Evolutionary conservation across 148 eudicot species (phyloP), one percentile per base, ranked within the genome.

Genomic region (Chenopodium suecicum): DNA sequence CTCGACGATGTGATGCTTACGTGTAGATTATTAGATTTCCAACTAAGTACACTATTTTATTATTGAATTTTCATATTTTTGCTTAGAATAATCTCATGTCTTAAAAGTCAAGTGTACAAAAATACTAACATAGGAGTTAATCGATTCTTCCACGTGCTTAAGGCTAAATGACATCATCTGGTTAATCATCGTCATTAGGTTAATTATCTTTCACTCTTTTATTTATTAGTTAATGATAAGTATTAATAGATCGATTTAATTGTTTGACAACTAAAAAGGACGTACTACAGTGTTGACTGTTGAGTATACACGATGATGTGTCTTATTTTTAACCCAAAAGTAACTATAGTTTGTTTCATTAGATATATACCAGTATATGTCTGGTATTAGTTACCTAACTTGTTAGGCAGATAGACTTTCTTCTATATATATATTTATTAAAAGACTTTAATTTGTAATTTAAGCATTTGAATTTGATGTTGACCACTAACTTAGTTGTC

Each of bases 1-100:
- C 79, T 83, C 47, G 48, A 60, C 54, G 22, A 58, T 41, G 79
- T 83, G 76, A 67, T 48, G 70, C 76, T 83, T 73, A 83, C 81
- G 34, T 78, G 85, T 67, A n/a, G 25, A 47, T 67, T 73, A 64
- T n/a, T 7, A 44, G 20, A 37, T 41, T 84, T 44, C 11, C 25
- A 46, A 7, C 58, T 44, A 22, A 79, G 4, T 50, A 82, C 52
- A 47, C 1, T 7, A 12, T 64, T 23, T 73, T n/a, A 50, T 62
- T 48, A 22, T 50, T 22, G 16, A 23, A 17, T 14, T 65, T 64
- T 19, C 27, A 44, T 48, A 58, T 32, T 17, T 34, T 58, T 70
- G 37, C 37, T 78, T 66, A 78, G 27, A 64, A 56, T 50, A 73
- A 46, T 78, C 46, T 47, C 71, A 72, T 31, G 54, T 72, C 64